A percentile compares a stretch with the other conserved stretches of the same genome.
phyloP scores from a whole-genome alignment of 768 basidiomycete genomes.

The Lentinula lateritia region DNA sequence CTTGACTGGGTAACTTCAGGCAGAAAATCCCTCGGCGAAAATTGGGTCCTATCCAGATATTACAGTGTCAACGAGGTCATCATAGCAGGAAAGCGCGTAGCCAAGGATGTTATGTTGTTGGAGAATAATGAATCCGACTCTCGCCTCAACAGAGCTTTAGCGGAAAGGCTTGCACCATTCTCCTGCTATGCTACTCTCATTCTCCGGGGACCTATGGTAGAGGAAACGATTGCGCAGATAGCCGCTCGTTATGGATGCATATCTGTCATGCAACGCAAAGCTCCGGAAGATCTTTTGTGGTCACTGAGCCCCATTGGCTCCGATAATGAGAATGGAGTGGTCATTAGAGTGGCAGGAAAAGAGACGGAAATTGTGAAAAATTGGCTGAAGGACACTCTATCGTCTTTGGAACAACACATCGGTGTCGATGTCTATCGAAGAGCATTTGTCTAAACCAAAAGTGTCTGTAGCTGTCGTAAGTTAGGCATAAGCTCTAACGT shows the following conservation, averaged over 20 bases:
- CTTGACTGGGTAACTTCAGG: conserved; percentile 95
- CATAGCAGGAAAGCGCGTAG: conserved; percentile 57
- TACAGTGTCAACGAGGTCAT: conserved; percentile 82
- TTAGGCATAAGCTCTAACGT: background rate
- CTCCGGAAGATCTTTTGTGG: conserved; percentile 73
- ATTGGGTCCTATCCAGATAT: conserved; percentile 86
- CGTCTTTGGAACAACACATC: conserved; percentile 43
- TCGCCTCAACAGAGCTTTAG: conserved; percentile 42
- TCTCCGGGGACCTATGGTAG: conserved; percentile 64
- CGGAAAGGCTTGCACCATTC: conserved; percentile 69
- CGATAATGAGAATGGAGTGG: conserved; percentile 35
- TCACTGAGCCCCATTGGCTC: conserved; percentile 55
- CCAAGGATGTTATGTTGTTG: conserved; percentile 74
- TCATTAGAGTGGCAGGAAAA: conserved; percentile 70
- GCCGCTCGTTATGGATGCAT: conserved; percentile 43
- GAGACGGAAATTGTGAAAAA: conserved; percentile 70
- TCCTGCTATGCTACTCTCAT: conserved; percentile 87
- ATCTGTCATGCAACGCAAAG: conserved; percentile 56
- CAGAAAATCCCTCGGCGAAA: conserved; percentile 74
- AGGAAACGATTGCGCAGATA: conserved; percentile 43
- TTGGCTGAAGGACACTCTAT: conserved; percentile 61
- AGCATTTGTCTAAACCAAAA: conserved; percentile 41
- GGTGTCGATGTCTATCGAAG: conserved; percentile 63
- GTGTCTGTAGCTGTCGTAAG: background rate
- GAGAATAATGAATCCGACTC: conserved; percentile 35